Evolutionary conservation across 805 yeast genomes (phyloP).

Genomic region (Wickerhamomyces tratensis): DNA sequence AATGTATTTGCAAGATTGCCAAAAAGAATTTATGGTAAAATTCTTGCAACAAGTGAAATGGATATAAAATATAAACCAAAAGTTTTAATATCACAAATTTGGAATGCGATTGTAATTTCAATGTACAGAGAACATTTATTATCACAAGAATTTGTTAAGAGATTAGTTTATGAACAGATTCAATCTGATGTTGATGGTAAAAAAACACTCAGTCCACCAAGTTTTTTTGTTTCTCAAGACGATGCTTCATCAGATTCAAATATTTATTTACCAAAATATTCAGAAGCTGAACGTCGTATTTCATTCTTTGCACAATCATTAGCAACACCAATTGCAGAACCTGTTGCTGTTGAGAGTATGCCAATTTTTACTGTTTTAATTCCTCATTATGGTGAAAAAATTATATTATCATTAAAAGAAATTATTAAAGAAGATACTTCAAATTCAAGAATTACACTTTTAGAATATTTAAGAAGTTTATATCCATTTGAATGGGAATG

Average conservation of each 20-base stretch:
- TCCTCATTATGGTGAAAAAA: conserved; percentile 84
- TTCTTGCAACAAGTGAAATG: conserved; percentile 35
- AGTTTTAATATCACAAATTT: conserved; percentile 53
- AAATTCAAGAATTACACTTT: conserved; percentile 62
- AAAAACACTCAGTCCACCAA: conserved; percentile 53
- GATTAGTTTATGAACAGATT: conserved; percentile 41
- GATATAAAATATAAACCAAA: conserved; percentile 35
- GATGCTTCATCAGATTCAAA: conserved; percentile 57
- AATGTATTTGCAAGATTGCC: conserved; percentile 71
- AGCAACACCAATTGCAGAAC: conserved; percentile 76
- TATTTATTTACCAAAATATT: conserved; percentile 48
- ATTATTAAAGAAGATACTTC: conserved; percentile 60
- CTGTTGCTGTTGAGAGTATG: conserved; percentile 57
- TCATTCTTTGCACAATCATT: conserved; percentile 87
- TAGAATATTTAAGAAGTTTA: conserved; percentile 69
- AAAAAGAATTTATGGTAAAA: conserved; percentile 62
- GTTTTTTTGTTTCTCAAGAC: conserved; percentile 75
- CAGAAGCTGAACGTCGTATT: conserved; percentile 75
- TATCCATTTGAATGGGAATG: conserved; percentile 73
- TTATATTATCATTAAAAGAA: conserved; percentile 64
- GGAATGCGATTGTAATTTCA: conserved; percentile 79
- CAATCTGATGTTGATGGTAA: conserved; percentile 21
- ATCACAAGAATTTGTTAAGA: conserved; percentile 63
- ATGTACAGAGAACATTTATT: conserved; percentile 77
- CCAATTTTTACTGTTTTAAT: conserved; percentile 77